phyloP scores from a whole-genome alignment of 768 basidiomycete genomes.

The Amanita pallidorosea region DNA sequence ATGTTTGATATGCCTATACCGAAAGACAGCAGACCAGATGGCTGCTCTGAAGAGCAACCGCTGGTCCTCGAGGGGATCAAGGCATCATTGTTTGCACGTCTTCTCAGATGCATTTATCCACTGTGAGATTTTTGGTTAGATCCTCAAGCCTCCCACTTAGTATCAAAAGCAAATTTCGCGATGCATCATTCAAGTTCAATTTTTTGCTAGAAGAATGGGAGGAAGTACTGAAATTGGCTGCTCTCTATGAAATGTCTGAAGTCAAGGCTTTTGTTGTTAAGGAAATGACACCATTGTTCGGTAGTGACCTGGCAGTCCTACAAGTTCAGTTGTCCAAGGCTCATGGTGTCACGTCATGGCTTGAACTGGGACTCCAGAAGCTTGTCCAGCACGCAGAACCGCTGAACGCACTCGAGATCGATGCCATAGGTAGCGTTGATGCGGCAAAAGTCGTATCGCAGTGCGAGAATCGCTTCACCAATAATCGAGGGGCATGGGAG shows the following conservation, averaged over 20 bases:
- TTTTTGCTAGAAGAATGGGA: constrained; percentile 20
- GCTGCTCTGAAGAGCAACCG: constrained; percentile 2
- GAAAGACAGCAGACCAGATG: background rate
- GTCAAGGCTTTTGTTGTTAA: background rate
- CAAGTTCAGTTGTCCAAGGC: constrained; percentile 6
- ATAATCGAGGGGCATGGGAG: too few relatives aligned
- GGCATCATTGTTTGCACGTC: constrained; percentile 1
- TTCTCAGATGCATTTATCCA: constrained; percentile 13
- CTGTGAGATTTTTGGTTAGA: background rate
- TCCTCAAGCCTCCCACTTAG: background rate
- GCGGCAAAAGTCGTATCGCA: too few relatives aligned
- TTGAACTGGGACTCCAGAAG: background rate
- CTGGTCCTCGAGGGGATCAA: constrained; percentile 3
- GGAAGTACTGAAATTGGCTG: constrained; percentile 24
- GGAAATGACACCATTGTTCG: background rate
- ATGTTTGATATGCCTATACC: background rate
- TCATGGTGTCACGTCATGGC: background rate
- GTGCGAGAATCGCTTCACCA: too few relatives aligned
- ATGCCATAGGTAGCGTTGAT: too few relatives aligned
- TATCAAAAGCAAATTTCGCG: background rate
- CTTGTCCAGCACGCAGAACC: too few relatives aligned
- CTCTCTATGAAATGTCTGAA: constrained; percentile 19
- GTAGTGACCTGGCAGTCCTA: background rate
- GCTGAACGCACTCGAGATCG: too few relatives aligned
- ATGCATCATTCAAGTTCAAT: background rate